These are phyloP conservation scores for Colletotrichum zoysiae DNA, from an alignment of 2,329 filamentous ascomycete species.

Conservation along the genomic window DNA sequence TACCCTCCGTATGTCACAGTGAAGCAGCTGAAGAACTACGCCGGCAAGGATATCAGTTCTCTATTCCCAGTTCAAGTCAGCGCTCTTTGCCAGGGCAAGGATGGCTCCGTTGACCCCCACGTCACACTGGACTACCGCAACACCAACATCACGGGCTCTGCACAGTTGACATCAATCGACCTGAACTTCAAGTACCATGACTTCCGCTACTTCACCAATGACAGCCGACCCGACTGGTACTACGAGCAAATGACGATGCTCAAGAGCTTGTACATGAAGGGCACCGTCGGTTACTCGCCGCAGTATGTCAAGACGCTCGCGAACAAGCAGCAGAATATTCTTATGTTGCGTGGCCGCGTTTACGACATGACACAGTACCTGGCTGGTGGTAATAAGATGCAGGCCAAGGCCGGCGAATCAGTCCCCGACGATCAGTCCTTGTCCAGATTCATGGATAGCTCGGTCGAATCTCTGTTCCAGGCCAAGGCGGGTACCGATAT, in stretches of 20 bases:
- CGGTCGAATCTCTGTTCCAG: constrained; percentile 83
- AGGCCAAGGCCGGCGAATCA: constrained; percentile 66
- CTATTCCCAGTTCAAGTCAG: constrained; percentile 96
- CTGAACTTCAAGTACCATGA: constrained; percentile 88
- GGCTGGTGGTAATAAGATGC: constrained; percentile 76
- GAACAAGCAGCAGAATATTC: constrained; percentile 73
- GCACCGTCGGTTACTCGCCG: constrained; percentile 85
- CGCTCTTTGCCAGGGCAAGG: constrained; percentile 84
- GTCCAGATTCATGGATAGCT: constrained; percentile 83
- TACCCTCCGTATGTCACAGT: constrained; percentile 76
- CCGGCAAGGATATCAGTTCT: constrained; percentile 85
- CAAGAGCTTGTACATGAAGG: constrained; percentile 84
- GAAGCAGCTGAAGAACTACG: constrained; percentile 80
- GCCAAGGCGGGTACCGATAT: constrained; percentile 82
- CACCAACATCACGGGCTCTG: constrained; percentile 79
- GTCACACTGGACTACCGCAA: constrained; percentile 89
- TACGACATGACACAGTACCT: constrained; percentile 93
- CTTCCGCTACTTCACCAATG: constrained; percentile 86
- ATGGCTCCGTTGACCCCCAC: constrained; percentile 72
- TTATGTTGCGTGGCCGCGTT: constrained; percentile 81
- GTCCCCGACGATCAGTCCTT: constrained; percentile 62
- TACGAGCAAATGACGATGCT: constrained; percentile 86
- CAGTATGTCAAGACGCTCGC: constrained; percentile 81
- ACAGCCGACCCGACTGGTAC: constrained; percentile 92
- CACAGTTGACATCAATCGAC: constrained; percentile 74